Percentiles rank a stretch among this genome's conserved stretches.
phyloP scores from a whole-genome alignment of 345 rosid genomes.

The Salix koriyanagi region DNA sequence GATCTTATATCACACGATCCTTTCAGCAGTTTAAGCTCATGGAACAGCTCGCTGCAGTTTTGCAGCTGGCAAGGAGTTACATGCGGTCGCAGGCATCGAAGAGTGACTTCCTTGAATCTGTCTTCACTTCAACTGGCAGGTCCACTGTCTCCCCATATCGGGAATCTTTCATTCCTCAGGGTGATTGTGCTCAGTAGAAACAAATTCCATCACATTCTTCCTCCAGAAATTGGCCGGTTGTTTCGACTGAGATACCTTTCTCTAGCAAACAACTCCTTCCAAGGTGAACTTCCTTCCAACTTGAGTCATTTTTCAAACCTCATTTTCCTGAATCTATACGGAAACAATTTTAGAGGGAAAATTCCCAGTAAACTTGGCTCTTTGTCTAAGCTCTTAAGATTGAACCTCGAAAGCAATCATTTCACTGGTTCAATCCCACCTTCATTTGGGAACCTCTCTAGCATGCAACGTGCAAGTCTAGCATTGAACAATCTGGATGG shows the following conservation, averaged over 20 bases:
- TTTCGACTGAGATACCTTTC: too few relatives aligned
- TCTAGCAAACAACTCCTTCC: neutral
- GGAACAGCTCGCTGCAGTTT: too few relatives aligned
- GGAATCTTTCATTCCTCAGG: slow-evolving; percentile 13
- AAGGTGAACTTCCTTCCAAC: slow-evolving; percentile 11
- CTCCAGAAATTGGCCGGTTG: too few relatives aligned
- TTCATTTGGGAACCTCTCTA: neutral
- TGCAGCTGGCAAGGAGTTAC: too few relatives aligned
- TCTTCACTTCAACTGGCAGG: slow-evolving; percentile 12
- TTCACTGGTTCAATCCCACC: neutral
- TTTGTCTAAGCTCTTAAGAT: neutral
- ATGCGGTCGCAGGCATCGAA: too few relatives aligned
- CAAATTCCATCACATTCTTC: neutral
- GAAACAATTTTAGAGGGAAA: neutral
- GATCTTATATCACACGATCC: too few relatives aligned
- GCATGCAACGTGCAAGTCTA: neutral
- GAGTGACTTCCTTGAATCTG: neutral
- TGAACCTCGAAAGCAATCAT: neutral
- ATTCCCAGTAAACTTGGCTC: neutral
- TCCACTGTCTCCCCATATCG: slow-evolving; percentile 21
- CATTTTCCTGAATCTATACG: too few relatives aligned
- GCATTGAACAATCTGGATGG: neutral
- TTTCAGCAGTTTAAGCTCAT: too few relatives aligned
- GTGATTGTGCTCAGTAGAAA: neutral
- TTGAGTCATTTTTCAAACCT: too few relatives aligned